phyloP scores from a whole-genome alignment of 768 basidiomycete genomes.

The Russula compacta region DNA sequence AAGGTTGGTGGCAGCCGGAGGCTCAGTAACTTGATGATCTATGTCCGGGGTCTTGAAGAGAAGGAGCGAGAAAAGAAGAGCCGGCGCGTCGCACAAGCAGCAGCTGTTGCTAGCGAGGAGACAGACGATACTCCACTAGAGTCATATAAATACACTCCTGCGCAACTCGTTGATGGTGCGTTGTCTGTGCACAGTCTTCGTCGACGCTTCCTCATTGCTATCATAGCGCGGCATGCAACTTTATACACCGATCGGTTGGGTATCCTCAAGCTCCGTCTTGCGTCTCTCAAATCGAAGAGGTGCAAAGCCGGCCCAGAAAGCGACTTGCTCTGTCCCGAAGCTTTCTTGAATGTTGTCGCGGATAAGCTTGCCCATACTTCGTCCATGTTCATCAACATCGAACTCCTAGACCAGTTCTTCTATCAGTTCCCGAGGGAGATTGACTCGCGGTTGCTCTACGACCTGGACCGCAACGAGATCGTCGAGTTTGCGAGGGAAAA shows the following conservation, averaged over 20 bases:
- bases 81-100: constrained; percentile 35
- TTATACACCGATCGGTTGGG: constrained; percentile 74
- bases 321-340: constrained; percentile 89
- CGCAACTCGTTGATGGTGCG: constrained; percentile 86
- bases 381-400: constrained; percentile 98
- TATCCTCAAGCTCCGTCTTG: constrained; percentile 78
- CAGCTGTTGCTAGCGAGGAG: constrained; percentile 28
- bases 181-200: neutral
- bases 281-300: constrained; percentile 80
- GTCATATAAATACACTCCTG: constrained; percentile 85
- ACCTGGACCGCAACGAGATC: constrained; percentile 87
- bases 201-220: neutral
- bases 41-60: constrained; percentile 78
- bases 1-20: constrained; percentile 84
- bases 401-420: constrained; percentile 96
- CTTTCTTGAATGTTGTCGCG: constrained; percentile 92
- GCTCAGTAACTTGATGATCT: constrained; percentile 63
- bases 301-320: constrained; percentile 84
- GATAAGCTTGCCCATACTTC: constrained; percentile 95
- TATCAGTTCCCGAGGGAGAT: constrained; percentile 99
- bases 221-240: constrained; percentile 82
- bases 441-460: constrained; percentile 85
- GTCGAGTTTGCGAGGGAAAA: constrained; percentile 92
- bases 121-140: constrained; percentile 32
- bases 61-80: constrained; percentile 56